phyloP scores from a whole-genome alignment of 139 green algal genomes.

The Monoraphidium neglectum region DNA sequence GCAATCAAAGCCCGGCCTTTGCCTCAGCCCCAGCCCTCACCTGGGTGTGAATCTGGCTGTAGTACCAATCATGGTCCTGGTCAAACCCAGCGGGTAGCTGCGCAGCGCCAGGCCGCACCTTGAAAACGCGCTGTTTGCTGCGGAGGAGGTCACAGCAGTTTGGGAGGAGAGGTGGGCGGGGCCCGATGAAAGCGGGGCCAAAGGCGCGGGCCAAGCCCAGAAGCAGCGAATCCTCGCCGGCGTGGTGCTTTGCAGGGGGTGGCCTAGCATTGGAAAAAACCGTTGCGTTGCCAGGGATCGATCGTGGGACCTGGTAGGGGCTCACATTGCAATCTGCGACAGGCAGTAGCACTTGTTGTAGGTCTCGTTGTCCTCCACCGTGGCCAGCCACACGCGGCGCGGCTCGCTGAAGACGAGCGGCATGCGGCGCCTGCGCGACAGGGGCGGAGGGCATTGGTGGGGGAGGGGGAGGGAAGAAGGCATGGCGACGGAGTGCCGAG shows the following conservation, averaged over 20 bases:
- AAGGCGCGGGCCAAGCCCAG: not conserved
- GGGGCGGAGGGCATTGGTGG: too few species aligned
- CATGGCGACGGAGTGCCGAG: not conserved
- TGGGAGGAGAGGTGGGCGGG: not conserved
- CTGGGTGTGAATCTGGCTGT: constrained; percentile 13
- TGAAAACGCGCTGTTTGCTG: not conserved
- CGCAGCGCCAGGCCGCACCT: not conserved
- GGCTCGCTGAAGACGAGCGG: not conserved
- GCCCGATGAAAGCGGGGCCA: constrained; percentile 1
- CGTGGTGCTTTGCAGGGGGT: not conserved
- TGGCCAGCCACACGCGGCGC: constrained; percentile 25
- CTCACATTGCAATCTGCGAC: constrained; percentile 15
- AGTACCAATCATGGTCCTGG: constrained; percentile 7
- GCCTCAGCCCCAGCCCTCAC: not conserved
- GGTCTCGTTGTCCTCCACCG: constrained; percentile 20
- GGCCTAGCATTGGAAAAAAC: not conserved
- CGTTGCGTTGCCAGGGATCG: not conserved
- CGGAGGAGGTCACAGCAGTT: not conserved
- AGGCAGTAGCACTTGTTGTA: constrained; percentile 23
- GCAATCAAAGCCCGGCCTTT: too few species aligned
- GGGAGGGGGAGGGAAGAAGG: too few species aligned
- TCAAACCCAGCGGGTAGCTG: constrained; percentile 11
- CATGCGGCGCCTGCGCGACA: too few species aligned
- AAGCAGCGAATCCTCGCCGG: not conserved
- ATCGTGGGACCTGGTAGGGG: not conserved